phyloP scores from a whole-genome alignment of 805 yeast genomes.

The Candida vaughaniae region DNA sequence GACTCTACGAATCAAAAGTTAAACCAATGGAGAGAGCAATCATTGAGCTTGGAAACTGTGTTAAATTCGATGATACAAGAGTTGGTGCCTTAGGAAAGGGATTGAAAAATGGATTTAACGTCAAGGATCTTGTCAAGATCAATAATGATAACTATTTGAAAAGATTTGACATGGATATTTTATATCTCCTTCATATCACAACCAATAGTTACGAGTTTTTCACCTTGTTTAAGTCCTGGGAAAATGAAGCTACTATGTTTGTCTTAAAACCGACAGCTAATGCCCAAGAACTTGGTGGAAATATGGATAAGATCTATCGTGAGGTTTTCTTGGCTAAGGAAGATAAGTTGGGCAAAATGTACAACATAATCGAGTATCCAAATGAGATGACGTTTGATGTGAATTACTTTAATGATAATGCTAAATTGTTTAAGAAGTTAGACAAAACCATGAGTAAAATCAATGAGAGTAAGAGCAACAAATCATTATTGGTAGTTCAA shows the following conservation, averaged over 20 bases:
- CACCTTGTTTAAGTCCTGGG: conserved; percentile 66
- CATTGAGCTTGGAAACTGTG: conserved; percentile 72
- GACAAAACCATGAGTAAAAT: conserved; percentile 53
- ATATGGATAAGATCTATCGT: conserved; percentile 52
- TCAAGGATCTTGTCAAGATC: conserved; percentile 51
- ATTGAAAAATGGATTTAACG: conserved; percentile 77
- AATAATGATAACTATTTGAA: conserved; percentile 55
- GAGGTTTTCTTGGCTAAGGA: conserved; percentile 51
- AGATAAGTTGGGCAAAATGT: conserved; percentile 40
- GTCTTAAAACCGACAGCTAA: conserved; percentile 65
- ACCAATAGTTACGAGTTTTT: conserved; percentile 77
- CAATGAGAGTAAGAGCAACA: conserved; percentile 61
- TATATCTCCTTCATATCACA: conserved; percentile 66
- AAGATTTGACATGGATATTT: conserved; percentile 53
- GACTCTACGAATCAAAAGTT: conserved; percentile 76
- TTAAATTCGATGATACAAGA: conserved; percentile 63
- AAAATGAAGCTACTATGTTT: conserved; percentile 46
- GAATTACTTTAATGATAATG: conserved; percentile 51
- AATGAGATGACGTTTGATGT: conserved; percentile 54
- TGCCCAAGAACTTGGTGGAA: conserved; percentile 65
- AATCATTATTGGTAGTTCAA: conserved; percentile 66
- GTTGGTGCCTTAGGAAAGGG: conserved; percentile 88
- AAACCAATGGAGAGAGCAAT: conserved; percentile 69
- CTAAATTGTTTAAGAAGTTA: conserved; percentile 57
- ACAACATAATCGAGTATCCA: conserved; percentile 53